These are phyloP conservation scores for Sclerospora graminicola DNA, from an alignment of 352 stramenopile species.

Conservation along the genomic window DNA sequence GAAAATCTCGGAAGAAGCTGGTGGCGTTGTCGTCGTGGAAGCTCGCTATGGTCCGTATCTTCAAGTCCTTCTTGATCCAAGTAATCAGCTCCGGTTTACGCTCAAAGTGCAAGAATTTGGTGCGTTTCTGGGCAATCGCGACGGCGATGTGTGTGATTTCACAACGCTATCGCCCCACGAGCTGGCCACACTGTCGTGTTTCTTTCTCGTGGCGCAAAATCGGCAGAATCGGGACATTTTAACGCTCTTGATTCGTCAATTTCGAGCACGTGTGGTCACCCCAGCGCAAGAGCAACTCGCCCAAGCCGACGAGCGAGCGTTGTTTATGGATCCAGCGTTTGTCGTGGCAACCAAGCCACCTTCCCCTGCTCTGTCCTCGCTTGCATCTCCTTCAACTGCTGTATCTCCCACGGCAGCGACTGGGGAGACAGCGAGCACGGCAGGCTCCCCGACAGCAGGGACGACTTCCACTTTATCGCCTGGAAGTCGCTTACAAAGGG, in stretches of 20 bases:
- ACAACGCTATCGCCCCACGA: constrained; percentile 28
- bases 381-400: constrained; percentile 6
- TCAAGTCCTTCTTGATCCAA: constrained; percentile 62
- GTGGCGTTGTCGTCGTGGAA: constrained; percentile 45
- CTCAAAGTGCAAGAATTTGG: constrained; percentile 73
- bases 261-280: constrained; percentile 38
- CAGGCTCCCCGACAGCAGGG: constrained; percentile 1
- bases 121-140: constrained; percentile 49
- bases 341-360: constrained; percentile 5
- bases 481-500: constrained; percentile 18
- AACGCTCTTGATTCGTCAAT: constrained; percentile 56
- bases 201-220: constrained; percentile 71
- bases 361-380: neutral
- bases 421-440: constrained; percentile 11
- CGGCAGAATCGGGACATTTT: constrained; percentile 72
- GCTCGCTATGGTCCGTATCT: constrained; percentile 44
- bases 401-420: constrained; percentile 13
- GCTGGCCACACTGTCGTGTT: constrained; percentile 47
- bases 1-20: constrained; percentile 68
- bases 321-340: constrained; percentile 67
- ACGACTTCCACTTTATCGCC: constrained; percentile 2
- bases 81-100: constrained; percentile 51
- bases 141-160: constrained; percentile 54
- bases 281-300: constrained; percentile 47
- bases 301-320: constrained; percentile 43